Conservation (phyloP, 192 early-diverging fungal genomes). For the Backusella liffmaniae region DNA sequence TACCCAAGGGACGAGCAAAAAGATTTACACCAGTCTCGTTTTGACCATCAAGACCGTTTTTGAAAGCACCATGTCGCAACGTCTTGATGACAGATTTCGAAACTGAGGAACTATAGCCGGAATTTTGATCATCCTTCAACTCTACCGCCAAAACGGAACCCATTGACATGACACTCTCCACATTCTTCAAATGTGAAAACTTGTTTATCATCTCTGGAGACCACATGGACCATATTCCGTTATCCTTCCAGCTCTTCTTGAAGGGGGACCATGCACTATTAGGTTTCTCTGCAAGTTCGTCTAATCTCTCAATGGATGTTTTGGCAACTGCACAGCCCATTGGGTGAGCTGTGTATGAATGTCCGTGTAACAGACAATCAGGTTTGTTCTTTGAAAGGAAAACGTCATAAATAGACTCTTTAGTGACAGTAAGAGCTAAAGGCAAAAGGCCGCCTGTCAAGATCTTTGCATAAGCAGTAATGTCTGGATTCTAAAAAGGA, state of each 20-base stretch:
- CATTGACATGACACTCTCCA: slow-evolving; percentile 64
- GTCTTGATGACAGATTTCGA: slow-evolving; percentile 35
- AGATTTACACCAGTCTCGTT: slow-evolving; percentile 39
- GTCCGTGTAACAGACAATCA: slow-evolving; percentile 77
- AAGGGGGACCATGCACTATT: slow-evolving; percentile 27
- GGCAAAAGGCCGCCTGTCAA: slow-evolving; percentile 78
- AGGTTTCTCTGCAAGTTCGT: slow-evolving; percentile 30
- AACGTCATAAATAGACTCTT: slow-evolving; percentile 60
- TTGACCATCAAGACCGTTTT: neutral
- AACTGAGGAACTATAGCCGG: slow-evolving; percentile 51
- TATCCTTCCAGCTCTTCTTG: slow-evolving; percentile 39
- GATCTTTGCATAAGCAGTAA: slow-evolving; percentile 73
- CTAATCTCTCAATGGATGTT: slow-evolving; percentile 51
- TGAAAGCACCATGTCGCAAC: slow-evolving; percentile 30
- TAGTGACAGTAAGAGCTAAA: slow-evolving; percentile 65
- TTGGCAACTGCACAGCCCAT: slow-evolving; percentile 75
- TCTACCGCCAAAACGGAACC: slow-evolving; percentile 71
- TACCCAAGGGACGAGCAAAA: slow-evolving; percentile 70
- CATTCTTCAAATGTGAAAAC: slow-evolving; percentile 54
- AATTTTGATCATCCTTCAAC: slow-evolving; percentile 41
- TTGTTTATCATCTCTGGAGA: slow-evolving; percentile 31
- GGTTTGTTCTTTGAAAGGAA: slow-evolving; percentile 63
- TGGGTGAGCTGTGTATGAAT: slow-evolving; percentile 82
- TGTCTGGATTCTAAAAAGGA: slow-evolving; percentile 59
- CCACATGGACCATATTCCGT: slow-evolving; percentile 44